Conservation (phyloP, 106 monocot genomes). For the Dendrobium catenatum region DNA sequence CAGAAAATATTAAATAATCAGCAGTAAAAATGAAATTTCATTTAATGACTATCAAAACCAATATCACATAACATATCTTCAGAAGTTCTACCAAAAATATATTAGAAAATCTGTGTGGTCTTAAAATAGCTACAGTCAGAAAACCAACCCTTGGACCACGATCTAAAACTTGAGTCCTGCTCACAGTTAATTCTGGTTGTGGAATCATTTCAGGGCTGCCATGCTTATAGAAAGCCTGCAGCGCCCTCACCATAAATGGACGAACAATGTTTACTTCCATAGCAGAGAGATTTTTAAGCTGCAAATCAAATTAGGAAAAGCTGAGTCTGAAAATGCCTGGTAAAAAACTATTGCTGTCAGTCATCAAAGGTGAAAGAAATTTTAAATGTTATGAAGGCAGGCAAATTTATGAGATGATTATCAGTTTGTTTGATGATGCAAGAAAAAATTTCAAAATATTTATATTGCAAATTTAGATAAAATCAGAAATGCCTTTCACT, state of each 20-base stretch:
- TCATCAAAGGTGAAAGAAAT: neutral
- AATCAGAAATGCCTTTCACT: neutral
- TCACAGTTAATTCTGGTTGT: slow-evolving; percentile 40
- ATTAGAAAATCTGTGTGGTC: neutral
- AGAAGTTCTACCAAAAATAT: neutral
- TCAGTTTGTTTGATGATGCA: neutral
- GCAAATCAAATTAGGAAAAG: slow-evolving; percentile 12
- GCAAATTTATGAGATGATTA: neutral
- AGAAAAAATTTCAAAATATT: neutral
- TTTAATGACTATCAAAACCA: neutral
- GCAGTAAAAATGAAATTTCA: neutral
- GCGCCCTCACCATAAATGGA: slow-evolving; percentile 77
- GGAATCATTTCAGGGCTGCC: slow-evolving; percentile 81
- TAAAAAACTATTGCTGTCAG: neutral
- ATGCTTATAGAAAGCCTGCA: slow-evolving; percentile 94
- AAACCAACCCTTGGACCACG: slow-evolving; percentile 82
- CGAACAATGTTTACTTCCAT: slow-evolving; percentile 95
- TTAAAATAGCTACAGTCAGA: neutral
- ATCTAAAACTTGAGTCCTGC: slow-evolving; percentile 43
- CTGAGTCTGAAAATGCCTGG: neutral
- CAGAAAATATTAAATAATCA: neutral
- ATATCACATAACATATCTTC: neutral
- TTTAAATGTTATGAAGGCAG: neutral
- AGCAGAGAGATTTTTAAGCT: slow-evolving; percentile 99
- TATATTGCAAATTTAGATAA: neutral